phyloP scores from a whole-genome alignment of 371 early-diverging fungal species.

The Actinomortierella ambigua region DNA sequence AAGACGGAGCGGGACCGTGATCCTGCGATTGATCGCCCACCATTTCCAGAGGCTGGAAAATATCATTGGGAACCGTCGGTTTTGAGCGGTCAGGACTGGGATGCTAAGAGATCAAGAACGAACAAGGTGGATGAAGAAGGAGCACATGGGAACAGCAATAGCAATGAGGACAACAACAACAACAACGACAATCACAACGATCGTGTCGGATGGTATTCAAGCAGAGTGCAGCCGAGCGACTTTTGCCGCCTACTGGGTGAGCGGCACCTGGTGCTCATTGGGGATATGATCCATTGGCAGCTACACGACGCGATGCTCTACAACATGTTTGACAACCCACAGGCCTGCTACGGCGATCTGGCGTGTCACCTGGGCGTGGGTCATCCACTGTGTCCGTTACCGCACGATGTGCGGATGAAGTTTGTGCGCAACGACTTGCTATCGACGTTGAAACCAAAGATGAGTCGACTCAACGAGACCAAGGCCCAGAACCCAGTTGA shows the following conservation, averaged over 20 bases:
- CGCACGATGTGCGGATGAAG: conserved; percentile 46
- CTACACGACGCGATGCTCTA: conserved; percentile 65
- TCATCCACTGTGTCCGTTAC: conserved; percentile 30
- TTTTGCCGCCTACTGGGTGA: conserved; percentile 35
- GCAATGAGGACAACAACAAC: too few species aligned
- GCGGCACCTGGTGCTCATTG: conserved; percentile 52
- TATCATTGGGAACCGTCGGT: conserved; percentile 32
- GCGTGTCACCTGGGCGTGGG: conserved; percentile 51
- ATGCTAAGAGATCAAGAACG: too few species aligned
- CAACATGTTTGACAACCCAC: conserved; percentile 57
- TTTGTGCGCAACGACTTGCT: conserved; percentile 62
- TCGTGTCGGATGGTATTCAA: conserved; percentile 23
- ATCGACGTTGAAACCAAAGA: conserved; percentile 35
- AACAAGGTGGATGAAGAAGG: too few species aligned
- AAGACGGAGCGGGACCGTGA: conserved; percentile 34
- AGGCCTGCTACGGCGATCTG: conserved; percentile 65
- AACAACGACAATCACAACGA: too few species aligned
- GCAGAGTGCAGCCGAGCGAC: conserved; percentile 26
- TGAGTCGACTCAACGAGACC: conserved; percentile 43
- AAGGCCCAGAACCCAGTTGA: conserved; percentile 51
- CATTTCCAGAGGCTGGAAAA: conserved; percentile 43
- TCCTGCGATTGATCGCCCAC: conserved; percentile 32
- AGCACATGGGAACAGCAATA: too few species aligned
- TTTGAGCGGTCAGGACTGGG: too few species aligned
- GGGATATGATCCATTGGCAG: conserved; percentile 63